A percentile compares a stretch with the other conserved stretches of the same genome.
phyloP scores from a whole-genome alignment of 352 stramenopile genomes.

The Phytophthora constricta region DNA sequence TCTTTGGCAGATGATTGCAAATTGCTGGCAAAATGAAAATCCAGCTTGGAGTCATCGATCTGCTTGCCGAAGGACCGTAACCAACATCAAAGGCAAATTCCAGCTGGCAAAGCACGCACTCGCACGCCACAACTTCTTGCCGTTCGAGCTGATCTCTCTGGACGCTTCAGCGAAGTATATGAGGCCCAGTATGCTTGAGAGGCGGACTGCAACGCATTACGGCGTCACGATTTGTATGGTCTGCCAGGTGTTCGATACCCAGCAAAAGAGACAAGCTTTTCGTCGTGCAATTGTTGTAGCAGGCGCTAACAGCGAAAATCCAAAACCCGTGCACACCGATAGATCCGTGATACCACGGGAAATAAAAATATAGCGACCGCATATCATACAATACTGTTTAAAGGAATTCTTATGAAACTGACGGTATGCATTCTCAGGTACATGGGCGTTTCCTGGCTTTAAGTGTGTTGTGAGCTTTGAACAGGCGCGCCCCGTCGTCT shows the following conservation, averaged over 20 bases:
- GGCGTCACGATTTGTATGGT: background rate
- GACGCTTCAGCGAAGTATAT: conserved; percentile 1
- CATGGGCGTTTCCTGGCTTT: background rate
- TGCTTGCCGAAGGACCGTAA: background rate
- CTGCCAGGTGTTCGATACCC: background rate
- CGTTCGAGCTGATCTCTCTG: conserved; percentile 38
- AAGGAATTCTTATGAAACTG: background rate
- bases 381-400: background rate
- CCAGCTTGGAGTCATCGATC: too few species aligned
- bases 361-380: background rate
- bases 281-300: conserved; percentile 30
- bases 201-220: conserved; percentile 15
- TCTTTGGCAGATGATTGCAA: too few species aligned
- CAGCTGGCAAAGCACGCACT: conserved; percentile 37
- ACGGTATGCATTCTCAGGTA: background rate
- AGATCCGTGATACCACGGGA: background rate
- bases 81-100: conserved; percentile 10
- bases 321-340: background rate
- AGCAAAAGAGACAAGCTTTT: conserved; percentile 17
- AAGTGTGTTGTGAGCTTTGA: background rate
- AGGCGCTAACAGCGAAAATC: conserved; percentile 27
- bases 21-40: too few species aligned
- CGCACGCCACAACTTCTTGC: conserved; percentile 43
- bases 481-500: background rate
- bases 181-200: too few species aligned